phyloP scores from a whole-genome alignment of 225 moss, liverwort and hornwort genomes.

The Pseudoscleropodium purum region DNA sequence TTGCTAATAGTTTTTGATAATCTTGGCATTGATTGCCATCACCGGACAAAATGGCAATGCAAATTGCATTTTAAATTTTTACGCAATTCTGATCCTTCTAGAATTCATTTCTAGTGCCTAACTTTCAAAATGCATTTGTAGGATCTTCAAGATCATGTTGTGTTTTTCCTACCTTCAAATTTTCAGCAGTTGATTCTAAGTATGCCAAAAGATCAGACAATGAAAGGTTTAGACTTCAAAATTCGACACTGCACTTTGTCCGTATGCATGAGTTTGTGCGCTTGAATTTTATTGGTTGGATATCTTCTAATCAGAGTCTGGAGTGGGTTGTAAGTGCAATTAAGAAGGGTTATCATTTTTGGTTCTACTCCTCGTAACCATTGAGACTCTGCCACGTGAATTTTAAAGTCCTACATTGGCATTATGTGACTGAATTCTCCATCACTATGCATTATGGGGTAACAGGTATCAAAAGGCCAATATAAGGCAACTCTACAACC shows the following conservation, averaged over 20 bases:
- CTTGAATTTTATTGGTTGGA: not conserved
- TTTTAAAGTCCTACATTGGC: not conserved
- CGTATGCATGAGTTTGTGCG: not conserved
- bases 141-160: not conserved
- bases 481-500: conserved; percentile 72
- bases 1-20: not conserved
- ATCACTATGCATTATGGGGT: not conserved
- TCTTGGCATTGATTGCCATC: not conserved
- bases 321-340: not conserved
- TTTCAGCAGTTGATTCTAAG: not conserved
- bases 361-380: not conserved
- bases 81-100: not conserved
- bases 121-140: not conserved
- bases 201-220: not conserved
- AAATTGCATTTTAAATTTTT: not conserved
- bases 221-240: not conserved
- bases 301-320: not conserved
- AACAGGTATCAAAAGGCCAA: conserved; percentile 41
- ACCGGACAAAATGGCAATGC: not conserved
- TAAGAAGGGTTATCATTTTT: not conserved
- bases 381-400: not conserved
- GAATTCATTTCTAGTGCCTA: not conserved
- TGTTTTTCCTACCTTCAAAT: not conserved
- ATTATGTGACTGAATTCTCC: not conserved
- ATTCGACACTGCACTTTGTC: not conserved